Evolutionary conservation across 257 asterid species (phyloP).

Genomic region (Jacaranda copaia): DNA sequence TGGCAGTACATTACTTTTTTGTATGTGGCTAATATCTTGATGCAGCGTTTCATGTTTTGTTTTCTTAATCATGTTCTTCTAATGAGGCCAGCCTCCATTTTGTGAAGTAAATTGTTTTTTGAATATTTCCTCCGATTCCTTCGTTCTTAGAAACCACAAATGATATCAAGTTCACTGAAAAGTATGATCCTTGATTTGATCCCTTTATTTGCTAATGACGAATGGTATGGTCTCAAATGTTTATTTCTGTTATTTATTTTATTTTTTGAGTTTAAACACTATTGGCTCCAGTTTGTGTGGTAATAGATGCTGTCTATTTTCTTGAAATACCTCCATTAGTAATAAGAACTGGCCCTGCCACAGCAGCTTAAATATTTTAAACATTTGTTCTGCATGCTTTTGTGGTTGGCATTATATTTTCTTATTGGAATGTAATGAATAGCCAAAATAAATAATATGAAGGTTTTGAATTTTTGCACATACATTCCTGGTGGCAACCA

Average conservation of each 20-base stretch:
- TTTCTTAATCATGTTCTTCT: constrained; percentile 7
- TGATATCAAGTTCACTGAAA: constrained; percentile 27
- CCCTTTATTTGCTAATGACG: not conserved
- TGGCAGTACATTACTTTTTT: not conserved
- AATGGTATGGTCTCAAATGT: not conserved
- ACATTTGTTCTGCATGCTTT: constrained; percentile 23
- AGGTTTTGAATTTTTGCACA: constrained; percentile 7
- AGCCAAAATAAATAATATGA: not conserved
- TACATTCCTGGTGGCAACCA: constrained; percentile 16
- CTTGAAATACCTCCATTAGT: not conserved
- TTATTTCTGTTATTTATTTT: not conserved
- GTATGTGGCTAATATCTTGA: constrained; percentile 31
- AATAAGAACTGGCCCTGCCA: constrained; percentile 4
- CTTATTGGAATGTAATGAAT: constrained; percentile 26
- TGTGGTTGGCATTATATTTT: constrained; percentile 11
- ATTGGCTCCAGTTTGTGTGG: not conserved
- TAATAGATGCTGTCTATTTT: constrained; percentile 22
- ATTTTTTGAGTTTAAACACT: constrained; percentile 5
- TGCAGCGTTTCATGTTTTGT: constrained; percentile 22
- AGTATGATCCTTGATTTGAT: not conserved
- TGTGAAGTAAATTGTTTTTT: constrained; percentile 1
- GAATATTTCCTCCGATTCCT: not conserved
- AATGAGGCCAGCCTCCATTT: constrained; percentile 24
- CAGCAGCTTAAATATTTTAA: not conserved
- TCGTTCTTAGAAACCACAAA: constrained; percentile 13